These are phyloP conservation scores for Coemansia sp. DNA, from an alignment of 192 early-diverging fungal species.

Conservation along the genomic window DNA sequence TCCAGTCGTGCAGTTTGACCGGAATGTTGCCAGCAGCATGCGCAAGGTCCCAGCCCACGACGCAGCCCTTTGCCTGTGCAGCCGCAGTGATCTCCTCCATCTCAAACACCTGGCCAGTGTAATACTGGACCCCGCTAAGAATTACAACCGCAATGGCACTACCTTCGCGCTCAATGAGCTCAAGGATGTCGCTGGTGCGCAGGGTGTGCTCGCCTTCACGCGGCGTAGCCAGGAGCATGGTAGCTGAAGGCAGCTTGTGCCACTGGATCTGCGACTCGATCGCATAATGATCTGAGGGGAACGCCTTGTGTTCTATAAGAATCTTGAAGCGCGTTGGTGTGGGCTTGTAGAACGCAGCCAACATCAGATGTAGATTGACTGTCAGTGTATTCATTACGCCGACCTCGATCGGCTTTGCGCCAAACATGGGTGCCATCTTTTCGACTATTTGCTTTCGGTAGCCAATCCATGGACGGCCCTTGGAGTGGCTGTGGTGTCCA, in stretches of 20 bases:
- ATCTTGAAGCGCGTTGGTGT: slow-evolving; percentile 74
- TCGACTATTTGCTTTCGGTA: slow-evolving; percentile 77
- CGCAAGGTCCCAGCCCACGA: slow-evolving; percentile 93
- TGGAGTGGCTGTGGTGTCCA: slow-evolving; percentile 85
- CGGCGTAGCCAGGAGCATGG: slow-evolving; percentile 75
- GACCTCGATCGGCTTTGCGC: slow-evolving; percentile 64
- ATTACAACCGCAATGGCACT: slow-evolving; percentile 81
- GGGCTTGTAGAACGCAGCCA: slow-evolving; percentile 94
- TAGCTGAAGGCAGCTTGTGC: slow-evolving; percentile 69
- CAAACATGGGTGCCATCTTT: slow-evolving; percentile 77
- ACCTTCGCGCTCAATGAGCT: slow-evolving; percentile 70
- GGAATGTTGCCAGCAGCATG: slow-evolving; percentile 95
- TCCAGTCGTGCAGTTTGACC: slow-evolving; percentile 89
- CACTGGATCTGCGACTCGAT: slow-evolving; percentile 85
- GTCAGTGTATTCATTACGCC: slow-evolving; percentile 94
- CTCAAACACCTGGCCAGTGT: slow-evolving; percentile 89
- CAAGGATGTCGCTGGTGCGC: slow-evolving; percentile 80
- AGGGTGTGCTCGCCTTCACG: slow-evolving; percentile 69
- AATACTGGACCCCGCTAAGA: slow-evolving; percentile 92
- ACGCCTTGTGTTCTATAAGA: slow-evolving; percentile 88
- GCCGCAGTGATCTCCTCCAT: slow-evolving; percentile 81
- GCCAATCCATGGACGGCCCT: slow-evolving; percentile 81
- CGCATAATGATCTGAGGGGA: slow-evolving; percentile 96
- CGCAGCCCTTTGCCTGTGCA: slow-evolving; percentile 77
- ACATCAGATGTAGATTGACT: slow-evolving; percentile 84